These are phyloP conservation scores for Tricholoma saponaceum DNA, from an alignment of 768 basidiomycete species.

Conservation along the genomic window DNA sequence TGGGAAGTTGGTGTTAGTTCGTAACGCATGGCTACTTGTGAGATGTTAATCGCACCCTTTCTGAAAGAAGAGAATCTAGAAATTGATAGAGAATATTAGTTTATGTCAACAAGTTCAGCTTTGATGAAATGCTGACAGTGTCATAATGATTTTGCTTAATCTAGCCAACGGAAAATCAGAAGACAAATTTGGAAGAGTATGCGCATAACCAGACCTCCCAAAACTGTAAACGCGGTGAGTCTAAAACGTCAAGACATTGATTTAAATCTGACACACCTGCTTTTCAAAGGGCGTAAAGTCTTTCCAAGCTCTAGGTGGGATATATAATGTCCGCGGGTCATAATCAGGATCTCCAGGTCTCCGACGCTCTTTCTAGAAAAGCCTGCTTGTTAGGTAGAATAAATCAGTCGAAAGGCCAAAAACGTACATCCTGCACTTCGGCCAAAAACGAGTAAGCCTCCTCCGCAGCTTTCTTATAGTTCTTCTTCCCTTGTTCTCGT, in stretches of 20 bases:
- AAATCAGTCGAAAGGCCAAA: neutral
- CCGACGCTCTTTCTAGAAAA: constrained; percentile 69
- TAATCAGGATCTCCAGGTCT: constrained; percentile 81
- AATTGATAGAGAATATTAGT: constrained; percentile 3
- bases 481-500: constrained; percentile 70
- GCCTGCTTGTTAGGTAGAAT: neutral
- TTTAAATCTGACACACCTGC: constrained; percentile 43
- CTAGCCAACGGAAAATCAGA: constrained; percentile 25
- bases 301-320: constrained; percentile 75
- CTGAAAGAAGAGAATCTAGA: constrained; percentile 90
- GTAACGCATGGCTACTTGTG: neutral
- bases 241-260: neutral
- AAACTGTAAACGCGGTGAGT: constrained; percentile 40
- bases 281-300: constrained; percentile 94
- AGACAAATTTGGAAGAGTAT: neutral
- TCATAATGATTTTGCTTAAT: constrained; percentile 99
- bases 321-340: constrained; percentile 82
- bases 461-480: constrained; percentile 77
- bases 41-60: constrained; percentile 63
- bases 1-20: neutral
- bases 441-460: constrained; percentile 71
- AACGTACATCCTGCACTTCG: constrained; percentile 66
- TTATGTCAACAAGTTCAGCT: constrained; percentile 7
- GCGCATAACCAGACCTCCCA: constrained; percentile 51
- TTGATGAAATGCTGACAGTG: constrained; percentile 50